Conservation (phyloP, 257 asterid species). For the Anisodus acutangulus region DNA sequence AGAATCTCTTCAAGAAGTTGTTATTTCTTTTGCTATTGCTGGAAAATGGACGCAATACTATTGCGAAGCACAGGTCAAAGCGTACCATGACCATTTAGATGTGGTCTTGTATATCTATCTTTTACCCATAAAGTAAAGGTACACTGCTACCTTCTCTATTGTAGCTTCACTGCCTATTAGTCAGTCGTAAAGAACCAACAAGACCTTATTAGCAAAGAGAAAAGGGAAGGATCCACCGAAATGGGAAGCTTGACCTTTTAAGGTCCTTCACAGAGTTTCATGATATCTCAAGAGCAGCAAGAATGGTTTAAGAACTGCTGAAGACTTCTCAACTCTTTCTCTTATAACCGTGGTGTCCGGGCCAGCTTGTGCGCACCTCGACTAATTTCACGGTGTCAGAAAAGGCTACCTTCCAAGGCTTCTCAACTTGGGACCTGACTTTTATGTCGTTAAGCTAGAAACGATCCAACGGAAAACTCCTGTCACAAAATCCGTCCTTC, state of each 20-base stretch:
- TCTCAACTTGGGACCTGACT: constrained; percentile 25
- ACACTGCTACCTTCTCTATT: neutral
- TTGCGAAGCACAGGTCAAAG: neutral
- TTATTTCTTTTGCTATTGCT: neutral
- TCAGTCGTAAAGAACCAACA: neutral
- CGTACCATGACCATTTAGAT: neutral
- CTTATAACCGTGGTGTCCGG: neutral
- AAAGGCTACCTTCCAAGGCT: neutral
- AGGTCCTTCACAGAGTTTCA: neutral
- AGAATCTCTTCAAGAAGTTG: neutral
- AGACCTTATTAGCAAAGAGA: neutral
- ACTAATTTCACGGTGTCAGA: neutral
- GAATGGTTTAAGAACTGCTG: constrained; percentile 22
- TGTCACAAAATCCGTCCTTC: constrained; percentile 12
- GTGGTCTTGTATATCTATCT: constrained; percentile 17
- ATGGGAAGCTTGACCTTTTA: constrained; percentile 9
- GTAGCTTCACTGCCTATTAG: neutral
- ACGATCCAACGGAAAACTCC: constrained; percentile 1
- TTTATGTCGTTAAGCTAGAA: constrained; percentile 10
- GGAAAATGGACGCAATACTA: neutral
- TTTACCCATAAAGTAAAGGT: constrained; percentile 15
- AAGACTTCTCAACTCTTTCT: constrained; percentile 9
- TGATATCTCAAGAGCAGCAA: constrained; percentile 23
- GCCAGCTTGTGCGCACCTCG: neutral
- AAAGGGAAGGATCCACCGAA: neutral